Conservation (phyloP, 257 asterid species). For the Coffea canephora region DNA sequence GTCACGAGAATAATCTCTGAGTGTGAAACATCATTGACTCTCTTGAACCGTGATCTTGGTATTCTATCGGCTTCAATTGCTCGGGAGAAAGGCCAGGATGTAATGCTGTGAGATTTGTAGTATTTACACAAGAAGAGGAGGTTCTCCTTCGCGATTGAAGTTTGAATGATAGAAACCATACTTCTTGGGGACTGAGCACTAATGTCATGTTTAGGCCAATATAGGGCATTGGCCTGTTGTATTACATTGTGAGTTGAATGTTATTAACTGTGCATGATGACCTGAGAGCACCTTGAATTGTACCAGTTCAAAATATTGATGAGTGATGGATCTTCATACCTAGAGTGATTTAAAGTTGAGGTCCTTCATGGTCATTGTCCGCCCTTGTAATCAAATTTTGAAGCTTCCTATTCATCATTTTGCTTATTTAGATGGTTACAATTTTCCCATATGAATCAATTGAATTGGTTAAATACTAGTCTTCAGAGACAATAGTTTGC, state of each 20-base stretch:
- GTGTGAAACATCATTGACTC: constrained; percentile 82
- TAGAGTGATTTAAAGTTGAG: neutral
- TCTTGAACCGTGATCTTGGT: constrained; percentile 82
- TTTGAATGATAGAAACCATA: constrained; percentile 1
- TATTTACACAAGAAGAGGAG: neutral
- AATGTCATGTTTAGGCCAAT: neutral
- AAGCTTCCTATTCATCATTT: too few relatives aligned
- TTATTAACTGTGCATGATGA: neutral
- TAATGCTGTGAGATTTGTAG: constrained; percentile 24
- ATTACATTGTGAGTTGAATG: neutral
- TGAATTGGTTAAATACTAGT: too few relatives aligned
- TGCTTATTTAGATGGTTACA: too few relatives aligned
- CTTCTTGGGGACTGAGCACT: neutral
- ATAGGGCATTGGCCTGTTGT: constrained; percentile 1
- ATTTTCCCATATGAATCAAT: neutral
- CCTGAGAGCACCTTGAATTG: neutral
- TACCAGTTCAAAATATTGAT: neutral
- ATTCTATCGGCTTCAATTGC: constrained; percentile 93
- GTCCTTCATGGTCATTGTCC: too few relatives aligned
- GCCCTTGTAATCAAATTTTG: too few relatives aligned
- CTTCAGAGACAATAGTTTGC: too few relatives aligned
- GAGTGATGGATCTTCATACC: neutral
- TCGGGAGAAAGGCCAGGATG: constrained; percentile 69
- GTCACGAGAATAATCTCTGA: constrained; percentile 87
- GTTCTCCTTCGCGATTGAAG: neutral